Percentiles rank a stretch among this genome's conserved stretches.
Conservation (phyloP, 2,329 filamentous ascomycete species). For the Pseudogymnoascus sp. region DNA sequence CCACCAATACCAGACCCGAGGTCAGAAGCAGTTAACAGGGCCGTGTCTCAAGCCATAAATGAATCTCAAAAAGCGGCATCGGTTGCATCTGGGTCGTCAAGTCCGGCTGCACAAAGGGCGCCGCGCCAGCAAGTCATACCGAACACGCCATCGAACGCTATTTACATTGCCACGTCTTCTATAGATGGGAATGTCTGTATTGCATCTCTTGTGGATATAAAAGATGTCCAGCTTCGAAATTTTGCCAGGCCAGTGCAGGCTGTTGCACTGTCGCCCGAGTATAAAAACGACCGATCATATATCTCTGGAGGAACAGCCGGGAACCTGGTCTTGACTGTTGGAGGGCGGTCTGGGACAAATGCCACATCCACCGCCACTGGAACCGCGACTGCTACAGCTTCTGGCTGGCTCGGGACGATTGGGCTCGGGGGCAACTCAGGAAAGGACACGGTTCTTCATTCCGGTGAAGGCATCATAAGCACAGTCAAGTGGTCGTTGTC, state of each 20-base stretch:
- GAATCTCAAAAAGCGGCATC: constrained; percentile 30
- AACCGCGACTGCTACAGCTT: constrained; percentile 73
- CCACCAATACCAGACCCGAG: constrained; percentile 41
- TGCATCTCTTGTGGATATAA: constrained; percentile 74
- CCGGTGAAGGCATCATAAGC: constrained; percentile 83
- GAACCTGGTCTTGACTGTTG: constrained; percentile 76
- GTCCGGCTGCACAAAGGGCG: constrained; percentile 40
- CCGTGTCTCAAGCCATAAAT: constrained; percentile 24
- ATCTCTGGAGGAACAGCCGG: constrained; percentile 85
- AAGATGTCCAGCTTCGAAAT: constrained; percentile 85
- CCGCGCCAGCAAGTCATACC: constrained; percentile 51
- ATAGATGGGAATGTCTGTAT: constrained; percentile 95
- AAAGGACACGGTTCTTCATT: constrained; percentile 80
- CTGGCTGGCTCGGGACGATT: constrained; percentile 85
- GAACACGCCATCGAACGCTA: constrained; percentile 75
- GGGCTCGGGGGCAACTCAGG: constrained; percentile 70
- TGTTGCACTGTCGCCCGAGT: constrained; percentile 90
- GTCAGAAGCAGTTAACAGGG: constrained; percentile 29
- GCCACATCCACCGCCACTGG: constrained; percentile 77
- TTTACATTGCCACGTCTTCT: constrained; percentile 87
- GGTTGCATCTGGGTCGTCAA: constrained; percentile 38
- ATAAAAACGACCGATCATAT: constrained; percentile 80
- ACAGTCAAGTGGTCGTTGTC: constrained; percentile 92
- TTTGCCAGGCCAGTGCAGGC: constrained; percentile 89
- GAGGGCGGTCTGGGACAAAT: constrained; percentile 69